Conservation (phyloP, 2,329 filamentous ascomycete species). For the Rachicladosporium sp. region DNA sequence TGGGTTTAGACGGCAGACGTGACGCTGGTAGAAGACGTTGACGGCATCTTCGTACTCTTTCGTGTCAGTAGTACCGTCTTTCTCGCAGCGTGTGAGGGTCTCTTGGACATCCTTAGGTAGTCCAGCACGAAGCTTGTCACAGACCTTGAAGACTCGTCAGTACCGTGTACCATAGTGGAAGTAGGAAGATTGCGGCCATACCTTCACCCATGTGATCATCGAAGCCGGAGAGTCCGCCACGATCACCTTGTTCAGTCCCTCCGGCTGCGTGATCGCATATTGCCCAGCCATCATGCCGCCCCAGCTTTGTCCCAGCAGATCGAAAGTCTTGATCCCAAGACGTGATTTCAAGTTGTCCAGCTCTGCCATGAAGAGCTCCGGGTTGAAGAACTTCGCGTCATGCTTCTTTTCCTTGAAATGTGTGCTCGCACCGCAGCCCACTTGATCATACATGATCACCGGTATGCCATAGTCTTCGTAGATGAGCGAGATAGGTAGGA, state of each 20-base stretch:
- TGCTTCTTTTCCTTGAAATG: constrained; percentile 35
- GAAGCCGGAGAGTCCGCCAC: constrained; percentile 18
- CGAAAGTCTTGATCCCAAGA: constrained; percentile 25
- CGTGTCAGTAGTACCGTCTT: constrained; percentile 18
- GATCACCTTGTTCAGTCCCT: constrained; percentile 29
- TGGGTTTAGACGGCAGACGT: constrained; percentile 21
- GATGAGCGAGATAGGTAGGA: constrained; percentile 27
- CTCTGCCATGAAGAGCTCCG: constrained; percentile 32
- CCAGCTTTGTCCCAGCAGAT: constrained; percentile 41
- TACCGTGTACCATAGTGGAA: no score
- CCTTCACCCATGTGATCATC: constrained; percentile 20
- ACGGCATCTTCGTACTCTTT: constrained; percentile 23
- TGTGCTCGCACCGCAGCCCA: constrained; percentile 39
- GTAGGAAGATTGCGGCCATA: no score
- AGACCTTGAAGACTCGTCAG: neutral
- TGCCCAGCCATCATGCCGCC: constrained; percentile 39
- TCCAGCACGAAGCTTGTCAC: constrained; percentile 10
- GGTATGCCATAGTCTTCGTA: constrained; percentile 27
- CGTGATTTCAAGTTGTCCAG: constrained; percentile 34
- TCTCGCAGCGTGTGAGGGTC: constrained; percentile 18
- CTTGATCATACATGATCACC: constrained; percentile 42
- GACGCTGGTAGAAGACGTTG: constrained; percentile 17
- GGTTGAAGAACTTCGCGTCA: constrained; percentile 36
- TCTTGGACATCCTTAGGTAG: constrained; percentile 20
- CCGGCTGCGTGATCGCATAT: constrained; percentile 29